phyloP scores from a whole-genome alignment of 192 early-diverging fungal species.

The Allomyces macrogynus region DNA sequence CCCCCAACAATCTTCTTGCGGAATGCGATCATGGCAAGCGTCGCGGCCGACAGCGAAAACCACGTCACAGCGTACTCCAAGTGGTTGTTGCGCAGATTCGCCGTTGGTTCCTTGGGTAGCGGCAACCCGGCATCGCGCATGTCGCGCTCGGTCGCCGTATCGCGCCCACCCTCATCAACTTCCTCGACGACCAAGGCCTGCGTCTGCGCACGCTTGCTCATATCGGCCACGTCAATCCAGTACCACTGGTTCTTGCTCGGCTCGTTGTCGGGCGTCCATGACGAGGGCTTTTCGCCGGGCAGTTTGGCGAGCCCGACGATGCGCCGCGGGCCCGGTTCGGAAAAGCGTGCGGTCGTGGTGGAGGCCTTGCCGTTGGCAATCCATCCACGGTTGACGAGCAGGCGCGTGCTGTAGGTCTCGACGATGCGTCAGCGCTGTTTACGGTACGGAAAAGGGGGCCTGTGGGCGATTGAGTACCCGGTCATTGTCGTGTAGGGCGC shows the following conservation, averaged over 20 bases:
- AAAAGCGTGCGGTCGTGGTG: not conserved
- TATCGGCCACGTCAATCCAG: constrained; percentile 51
- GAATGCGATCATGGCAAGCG: constrained; percentile 41
- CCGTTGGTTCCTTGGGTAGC: constrained; percentile 40
- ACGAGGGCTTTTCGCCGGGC: constrained; percentile 32
- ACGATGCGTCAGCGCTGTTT: not conserved
- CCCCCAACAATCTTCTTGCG: not conserved
- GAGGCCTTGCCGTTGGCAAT: constrained; percentile 42
- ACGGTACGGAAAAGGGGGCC: not conserved
- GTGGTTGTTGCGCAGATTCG: constrained; percentile 71
- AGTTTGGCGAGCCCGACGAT: constrained; percentile 45
- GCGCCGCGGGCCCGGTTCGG: constrained; percentile 18
- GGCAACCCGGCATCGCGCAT: constrained; percentile 39
- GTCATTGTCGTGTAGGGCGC: constrained; percentile 33
- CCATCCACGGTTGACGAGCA: constrained; percentile 81
- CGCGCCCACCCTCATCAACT: constrained; percentile 25
- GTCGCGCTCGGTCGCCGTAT: constrained; percentile 6
- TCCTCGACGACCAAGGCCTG: constrained; percentile 58
- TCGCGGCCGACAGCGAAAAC: constrained; percentile 46
- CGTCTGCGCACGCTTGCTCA: constrained; percentile 42
- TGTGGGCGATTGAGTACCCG: too few species aligned
- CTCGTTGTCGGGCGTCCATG: constrained; percentile 34
- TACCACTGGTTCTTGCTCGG: constrained; percentile 62
- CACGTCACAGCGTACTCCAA: constrained; percentile 75
- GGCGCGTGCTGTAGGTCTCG: constrained; percentile 24